Conservation (phyloP, 2,329 filamentous ascomycete species). For the Epichloe amarillans region DNA sequence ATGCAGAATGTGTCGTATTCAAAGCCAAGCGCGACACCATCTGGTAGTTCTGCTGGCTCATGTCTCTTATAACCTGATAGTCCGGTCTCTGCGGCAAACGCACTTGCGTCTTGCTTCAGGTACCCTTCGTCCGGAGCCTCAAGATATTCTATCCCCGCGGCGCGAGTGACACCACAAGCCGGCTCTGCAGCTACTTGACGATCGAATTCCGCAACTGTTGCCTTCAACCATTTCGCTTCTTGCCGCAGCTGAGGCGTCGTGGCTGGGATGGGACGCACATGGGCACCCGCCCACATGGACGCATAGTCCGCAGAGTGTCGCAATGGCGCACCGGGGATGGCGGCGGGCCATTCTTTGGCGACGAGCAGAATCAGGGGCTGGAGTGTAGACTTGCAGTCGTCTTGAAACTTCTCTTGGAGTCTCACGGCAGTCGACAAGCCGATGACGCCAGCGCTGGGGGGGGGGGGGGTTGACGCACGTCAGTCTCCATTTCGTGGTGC, state of each 20-base stretch:
- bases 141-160: conserved; percentile 38
- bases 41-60: conserved; percentile 23
- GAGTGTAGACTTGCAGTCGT: background rate
- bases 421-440: conserved; percentile 36
- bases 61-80: conserved; percentile 17
- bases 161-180: conserved; percentile 32
- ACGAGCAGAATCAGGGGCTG: conserved; percentile 13
- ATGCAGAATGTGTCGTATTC: conserved; percentile 42
- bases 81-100: conserved; percentile 17
- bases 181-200: conserved; percentile 13
- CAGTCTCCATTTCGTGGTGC: background rate
- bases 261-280: conserved; percentile 37
- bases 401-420: conserved; percentile 20
- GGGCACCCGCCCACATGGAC: conserved; percentile 44
- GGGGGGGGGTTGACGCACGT: background rate
- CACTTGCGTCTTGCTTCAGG: conserved; percentile 13
- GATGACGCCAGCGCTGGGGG: conserved; percentile 35
- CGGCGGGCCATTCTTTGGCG: conserved; percentile 22
- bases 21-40: conserved; percentile 30
- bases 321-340: conserved; percentile 17
- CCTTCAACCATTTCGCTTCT: conserved; percentile 20
- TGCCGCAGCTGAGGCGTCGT: conserved; percentile 18
- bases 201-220: conserved; percentile 14
- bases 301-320: conserved; percentile 30
- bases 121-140: conserved; percentile 31